Evolutionary conservation across 768 basidiomycete species (phyloP).

Genomic region (Leccinellum luteum): DNA sequence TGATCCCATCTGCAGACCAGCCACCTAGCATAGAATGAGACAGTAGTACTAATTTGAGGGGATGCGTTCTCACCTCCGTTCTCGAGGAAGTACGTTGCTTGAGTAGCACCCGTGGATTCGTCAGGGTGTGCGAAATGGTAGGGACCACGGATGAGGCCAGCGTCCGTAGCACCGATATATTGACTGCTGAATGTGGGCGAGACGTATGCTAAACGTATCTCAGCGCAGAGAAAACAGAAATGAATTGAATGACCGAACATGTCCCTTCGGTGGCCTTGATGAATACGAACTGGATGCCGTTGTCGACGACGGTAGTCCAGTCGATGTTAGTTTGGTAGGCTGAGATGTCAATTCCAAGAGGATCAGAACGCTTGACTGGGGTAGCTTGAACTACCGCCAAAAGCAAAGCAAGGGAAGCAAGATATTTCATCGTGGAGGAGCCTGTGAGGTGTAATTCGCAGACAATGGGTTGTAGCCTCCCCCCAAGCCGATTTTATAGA

Average conservation of each 20-base stretch:
- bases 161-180: conserved; percentile 55
- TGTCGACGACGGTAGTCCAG: conserved; percentile 49
- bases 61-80: conserved; percentile 43
- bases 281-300: conserved; percentile 54
- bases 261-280: conserved; percentile 71
- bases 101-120: conserved; percentile 50
- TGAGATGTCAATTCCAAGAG: conserved; percentile 57
- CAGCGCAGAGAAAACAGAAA: background rate
- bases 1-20: conserved; percentile 54
- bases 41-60: background rate
- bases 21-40: conserved; percentile 35
- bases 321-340: conserved; percentile 46
- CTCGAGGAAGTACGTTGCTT: conserved; percentile 57
- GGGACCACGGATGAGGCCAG: conserved; percentile 54
- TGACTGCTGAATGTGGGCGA: conserved; percentile 41
- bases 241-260: conserved; percentile 30
- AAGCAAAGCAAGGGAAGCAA: conserved; percentile 15
- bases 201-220: conserved; percentile 17
- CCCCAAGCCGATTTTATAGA: conserved; percentile 12
- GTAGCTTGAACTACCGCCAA: conserved; percentile 14
- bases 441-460: background rate
- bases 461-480: background rate
- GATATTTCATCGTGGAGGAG: conserved; percentile 18
- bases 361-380: conserved; percentile 34
- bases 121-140: conserved; percentile 64